phyloP scores from a whole-genome alignment of 2,329 filamentous ascomycete species.

The Aspergillus tubingensis region DNA sequence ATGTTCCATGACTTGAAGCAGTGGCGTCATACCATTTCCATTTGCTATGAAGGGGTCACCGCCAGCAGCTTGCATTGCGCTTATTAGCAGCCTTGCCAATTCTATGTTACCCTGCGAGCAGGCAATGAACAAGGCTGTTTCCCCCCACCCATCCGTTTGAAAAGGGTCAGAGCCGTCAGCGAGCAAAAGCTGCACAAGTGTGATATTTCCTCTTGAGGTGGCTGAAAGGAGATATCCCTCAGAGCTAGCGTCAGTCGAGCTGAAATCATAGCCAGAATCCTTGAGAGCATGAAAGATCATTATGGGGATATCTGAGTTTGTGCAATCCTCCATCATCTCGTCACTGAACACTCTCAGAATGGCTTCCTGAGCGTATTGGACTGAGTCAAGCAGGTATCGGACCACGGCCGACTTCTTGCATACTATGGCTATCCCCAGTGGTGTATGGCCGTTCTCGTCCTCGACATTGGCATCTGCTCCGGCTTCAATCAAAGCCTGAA shows the following conservation, averaged over 20 bases:
- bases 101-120: neutral
- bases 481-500: neutral
- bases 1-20: neutral
- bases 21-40: neutral
- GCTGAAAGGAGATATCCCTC: neutral
- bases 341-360: neutral
- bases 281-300: neutral
- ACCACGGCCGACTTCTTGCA: neutral
- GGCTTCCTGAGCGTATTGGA: neutral
- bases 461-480: conserved; percentile 5
- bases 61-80: neutral
- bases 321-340: neutral
- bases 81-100: neutral
- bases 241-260: neutral
- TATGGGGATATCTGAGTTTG: too few relatives aligned
- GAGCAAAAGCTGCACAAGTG: neutral
- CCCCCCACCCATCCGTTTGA: neutral
- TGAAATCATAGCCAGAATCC: neutral
- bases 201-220: neutral
- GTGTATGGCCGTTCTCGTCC: neutral
- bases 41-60: neutral
- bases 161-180: neutral
- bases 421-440: neutral
- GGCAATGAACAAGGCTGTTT: neutral
- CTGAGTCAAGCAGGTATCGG: neutral